Base-by-base conservation (phyloP, 2,329 filamentous ascomycete species). In the Leptographium flavum region DNA sequence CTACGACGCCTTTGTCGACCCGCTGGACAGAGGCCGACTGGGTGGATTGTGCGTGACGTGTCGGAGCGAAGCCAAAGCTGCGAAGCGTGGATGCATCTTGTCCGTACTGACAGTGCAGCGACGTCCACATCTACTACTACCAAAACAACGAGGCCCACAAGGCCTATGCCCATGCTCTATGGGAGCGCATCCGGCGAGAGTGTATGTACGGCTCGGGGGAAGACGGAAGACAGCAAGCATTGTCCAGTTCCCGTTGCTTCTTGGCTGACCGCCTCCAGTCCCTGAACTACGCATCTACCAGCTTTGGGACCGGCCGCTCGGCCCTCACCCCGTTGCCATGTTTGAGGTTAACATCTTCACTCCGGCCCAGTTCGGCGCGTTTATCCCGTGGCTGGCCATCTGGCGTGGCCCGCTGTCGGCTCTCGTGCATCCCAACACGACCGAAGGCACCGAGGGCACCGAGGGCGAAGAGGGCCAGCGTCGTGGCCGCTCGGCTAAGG, bases 281-380 rank as follows among this genome's bases (percentile, higher is more conserved):
- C 87, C 87, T 9, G 87, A 94, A 58, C 68, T 94, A 17, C 74
- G 87, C 45, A 81, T 93, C 54, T 94, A 94, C 59, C 69, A 62
- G 14, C 67, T 94, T 52, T 93, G 77, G 74, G 81, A 92, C 52
- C 63, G 66, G 14, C 86, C 87, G 0, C 62, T 94, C 25, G 88
- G 87, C 0, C 87, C 87, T 1, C 87, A 94, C 59, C 80, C 83
- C 0, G 62, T 87, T 1, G 83, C 79, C 43, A 94, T 94, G 87
- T 94, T 94, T 55, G 88, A 95, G 63, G 86, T 94, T 39, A 93
- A 93, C 54, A 39, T 94, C 19, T 86, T 90, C 60, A 87, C 81
- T 0, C 88, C 87, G 0, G 79, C 77, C 3, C 84, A 94, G 60
- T 94, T 94, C 56, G 87, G 87, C 0, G 87, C 88, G 0, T 93